Percentiles rank a stretch among this genome's conserved stretches.
phyloP scores from a whole-genome alignment of 306 rosid species.

The Cajanus cajan region DNA sequence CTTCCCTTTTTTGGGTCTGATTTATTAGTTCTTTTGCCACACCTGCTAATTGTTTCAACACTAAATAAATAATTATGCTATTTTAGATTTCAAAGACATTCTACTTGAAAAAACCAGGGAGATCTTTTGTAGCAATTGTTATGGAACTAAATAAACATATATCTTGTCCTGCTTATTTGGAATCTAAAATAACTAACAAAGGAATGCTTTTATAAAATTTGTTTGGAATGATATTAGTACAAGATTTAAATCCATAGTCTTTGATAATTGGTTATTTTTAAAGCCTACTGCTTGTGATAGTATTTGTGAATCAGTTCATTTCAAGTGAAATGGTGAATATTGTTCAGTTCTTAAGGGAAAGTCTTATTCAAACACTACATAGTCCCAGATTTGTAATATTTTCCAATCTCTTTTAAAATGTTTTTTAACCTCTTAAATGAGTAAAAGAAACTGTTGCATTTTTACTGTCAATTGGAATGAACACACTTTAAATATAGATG shows the following conservation, averaged over 20 bases:
- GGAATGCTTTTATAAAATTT: neutral
- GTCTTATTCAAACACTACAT: constrained; percentile 11
- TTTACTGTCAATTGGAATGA: neutral
- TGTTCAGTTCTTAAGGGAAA: neutral
- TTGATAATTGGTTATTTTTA: neutral
- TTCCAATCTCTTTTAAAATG: neutral
- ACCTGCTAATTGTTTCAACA: neutral
- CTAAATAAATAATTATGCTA: constrained; percentile 7
- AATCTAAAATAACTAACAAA: neutral
- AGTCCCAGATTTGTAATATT: neutral
- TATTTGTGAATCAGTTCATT: constrained; percentile 6
- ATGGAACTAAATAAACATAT: neutral
- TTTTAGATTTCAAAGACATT: neutral
- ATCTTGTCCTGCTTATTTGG: neutral
- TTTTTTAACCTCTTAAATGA: neutral
- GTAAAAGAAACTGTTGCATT: neutral
- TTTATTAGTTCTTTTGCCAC: neutral
- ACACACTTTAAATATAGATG: neutral
- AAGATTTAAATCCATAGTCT: constrained; percentile 5
- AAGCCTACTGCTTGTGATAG: neutral
- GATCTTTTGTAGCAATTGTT: neutral
- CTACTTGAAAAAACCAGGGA: neutral
- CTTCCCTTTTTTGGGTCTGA: neutral
- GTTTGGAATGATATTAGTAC: neutral
- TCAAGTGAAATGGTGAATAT: neutral